These are phyloP conservation scores for Gnomoniopsis smithogilvyi DNA, from an alignment of 2,329 filamentous ascomycete genomes.

Conservation along the genomic window DNA sequence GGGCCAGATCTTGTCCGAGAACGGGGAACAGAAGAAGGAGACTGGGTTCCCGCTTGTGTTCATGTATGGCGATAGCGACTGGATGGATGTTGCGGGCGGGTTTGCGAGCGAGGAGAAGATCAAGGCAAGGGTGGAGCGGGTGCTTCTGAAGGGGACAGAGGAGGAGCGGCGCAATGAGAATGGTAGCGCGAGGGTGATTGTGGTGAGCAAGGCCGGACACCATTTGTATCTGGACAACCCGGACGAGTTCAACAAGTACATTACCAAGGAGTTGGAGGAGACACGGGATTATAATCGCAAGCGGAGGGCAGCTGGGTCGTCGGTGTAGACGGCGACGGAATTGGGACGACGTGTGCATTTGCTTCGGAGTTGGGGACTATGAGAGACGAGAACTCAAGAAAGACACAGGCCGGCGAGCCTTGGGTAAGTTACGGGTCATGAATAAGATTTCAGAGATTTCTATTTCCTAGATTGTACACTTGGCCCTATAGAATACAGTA, in stretches of 20 bases:
- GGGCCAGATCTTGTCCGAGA: constrained; percentile 47
- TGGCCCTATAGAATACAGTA: too few relatives aligned
- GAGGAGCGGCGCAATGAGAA: constrained; percentile 72
- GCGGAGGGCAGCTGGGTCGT: constrained; percentile 12
- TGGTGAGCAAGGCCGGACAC: constrained; percentile 63
- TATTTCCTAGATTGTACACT: too few relatives aligned
- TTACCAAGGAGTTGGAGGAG: constrained; percentile 52
- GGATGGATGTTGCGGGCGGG: constrained; percentile 95
- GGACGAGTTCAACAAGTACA: constrained; percentile 52
- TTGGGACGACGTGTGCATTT: not conserved
- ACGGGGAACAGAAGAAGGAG: constrained; percentile 36
- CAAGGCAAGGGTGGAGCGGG: constrained; percentile 60
- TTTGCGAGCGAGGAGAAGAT: constrained; percentile 77
- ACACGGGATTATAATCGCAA: constrained; percentile 31
- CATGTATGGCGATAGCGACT: constrained; percentile 97
- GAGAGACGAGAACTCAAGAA: not conserved
- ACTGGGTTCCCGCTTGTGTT: constrained; percentile 80
- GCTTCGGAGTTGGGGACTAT: constrained; percentile 6
- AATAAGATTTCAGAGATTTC: too few relatives aligned
- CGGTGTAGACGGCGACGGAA: not conserved
- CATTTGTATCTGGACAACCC: constrained; percentile 60
- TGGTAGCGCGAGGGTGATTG: constrained; percentile 76
- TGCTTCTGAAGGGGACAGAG: constrained; percentile 57
- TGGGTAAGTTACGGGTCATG: too few relatives aligned
- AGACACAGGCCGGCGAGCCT: too few relatives aligned